Base-by-base conservation (phyloP, 2,329 filamentous ascomycete species). In the Cladobotryum protrusum region DNA sequence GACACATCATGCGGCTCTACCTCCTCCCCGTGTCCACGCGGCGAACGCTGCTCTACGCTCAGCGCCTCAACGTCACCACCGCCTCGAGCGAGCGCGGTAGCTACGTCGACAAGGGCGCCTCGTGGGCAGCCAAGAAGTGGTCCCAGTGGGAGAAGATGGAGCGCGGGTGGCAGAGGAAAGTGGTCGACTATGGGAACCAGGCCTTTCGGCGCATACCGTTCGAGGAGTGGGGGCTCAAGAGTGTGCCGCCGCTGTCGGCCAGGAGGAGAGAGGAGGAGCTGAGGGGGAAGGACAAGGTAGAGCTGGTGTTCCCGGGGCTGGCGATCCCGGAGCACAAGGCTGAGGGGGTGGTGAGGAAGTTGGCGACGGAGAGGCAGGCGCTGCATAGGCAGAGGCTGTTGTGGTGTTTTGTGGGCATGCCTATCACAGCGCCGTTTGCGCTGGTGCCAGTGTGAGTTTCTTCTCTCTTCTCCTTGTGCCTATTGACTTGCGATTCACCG, bases 201-300 rank as follows among this genome's bases (percentile, higher is more conserved):
- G 82, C 89, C 14, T 81, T 99, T 54, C 84, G 88, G 60, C 82
- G 89, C 55, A 95, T 99, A 61, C 88, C 93, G 3, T 96, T 88
- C 66, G 88, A 97, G 70, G 93, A 99, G 84, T 99, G 93, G 93
- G 90, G 89, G 0, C 77, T 99, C 58, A 97, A 97, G 72, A 95
- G 89, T 34, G 85, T 99, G 47, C 93, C 93, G 41, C 85, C 91
- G 18, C 75, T 95, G 58, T 89, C 83, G 39, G 73, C 81, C 50
- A 78, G 81, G 57, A 77, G 83, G 51, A 77, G 80, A 58, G 73
- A 79, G 44, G 82, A 87, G 47, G 82, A 87, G 59, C 61, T 83
- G 18, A 67, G 81, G 47, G 81, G 79, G 35, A 76, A 78, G 56
- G 78, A 82, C 45, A 82, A 80, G 59, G 81, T 89, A 54, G 81